These are phyloP conservation scores for Pholiota molesta DNA, from an alignment of 768 basidiomycete genomes.

Conservation along the genomic window DNA sequence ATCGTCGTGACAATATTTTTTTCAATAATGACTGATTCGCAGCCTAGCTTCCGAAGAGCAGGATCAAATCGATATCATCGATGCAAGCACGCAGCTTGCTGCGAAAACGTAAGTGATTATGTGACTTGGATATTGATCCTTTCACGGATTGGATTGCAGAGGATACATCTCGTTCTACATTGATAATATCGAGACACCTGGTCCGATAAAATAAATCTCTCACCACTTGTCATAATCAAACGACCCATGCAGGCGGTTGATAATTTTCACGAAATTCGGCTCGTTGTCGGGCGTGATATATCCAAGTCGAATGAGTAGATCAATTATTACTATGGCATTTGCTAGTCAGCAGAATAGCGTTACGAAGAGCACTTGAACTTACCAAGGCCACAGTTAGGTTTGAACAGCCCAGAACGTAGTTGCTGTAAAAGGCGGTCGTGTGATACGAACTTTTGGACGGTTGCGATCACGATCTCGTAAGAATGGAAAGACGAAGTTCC, in stretches of 20 bases:
- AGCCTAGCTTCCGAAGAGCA: no score
- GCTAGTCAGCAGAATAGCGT: not conserved
- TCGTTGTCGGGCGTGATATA: slow-evolving; percentile 89
- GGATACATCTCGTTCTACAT: not conserved
- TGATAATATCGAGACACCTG: not conserved
- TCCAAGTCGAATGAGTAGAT: slow-evolving; percentile 88
- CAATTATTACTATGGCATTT: slow-evolving; percentile 68
- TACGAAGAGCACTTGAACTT: not conserved
- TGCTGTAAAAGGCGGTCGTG: slow-evolving; percentile 62
- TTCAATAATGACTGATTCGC: no score
- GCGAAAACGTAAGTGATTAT: no score
- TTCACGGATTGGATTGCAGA: no score
- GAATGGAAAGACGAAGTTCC: not conserved
- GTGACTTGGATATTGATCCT: no score
- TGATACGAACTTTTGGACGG: slow-evolving; percentile 58
- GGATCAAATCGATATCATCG: no score
- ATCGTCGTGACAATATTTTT: no score
- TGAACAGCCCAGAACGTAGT: slow-evolving; percentile 78
- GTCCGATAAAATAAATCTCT: slow-evolving; percentile 1
- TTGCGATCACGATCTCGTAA: not conserved
- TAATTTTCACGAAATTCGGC: slow-evolving; percentile 76
- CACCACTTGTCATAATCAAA: slow-evolving; percentile 66
- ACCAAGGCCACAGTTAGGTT: slow-evolving; percentile 91
- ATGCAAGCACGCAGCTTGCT: no score
- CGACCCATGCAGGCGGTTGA: slow-evolving; percentile 70